phyloP scores from a whole-genome alignment of 2,329 filamentous ascomycete species.

The Teratosphaeria pseudoeucalypti region DNA sequence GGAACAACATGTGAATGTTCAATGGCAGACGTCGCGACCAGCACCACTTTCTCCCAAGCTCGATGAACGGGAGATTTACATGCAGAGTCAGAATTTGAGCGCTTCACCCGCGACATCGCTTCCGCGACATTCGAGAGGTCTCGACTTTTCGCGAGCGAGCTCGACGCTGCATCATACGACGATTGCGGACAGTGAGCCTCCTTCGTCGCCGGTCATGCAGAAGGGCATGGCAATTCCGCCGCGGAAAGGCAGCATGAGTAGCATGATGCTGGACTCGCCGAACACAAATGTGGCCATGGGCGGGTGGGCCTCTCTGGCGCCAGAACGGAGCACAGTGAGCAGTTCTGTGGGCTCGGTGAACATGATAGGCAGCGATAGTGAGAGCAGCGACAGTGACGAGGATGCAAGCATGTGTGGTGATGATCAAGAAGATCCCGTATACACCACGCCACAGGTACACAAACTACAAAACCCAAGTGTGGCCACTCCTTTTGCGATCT shows the following conservation, averaged over 20 bases:
- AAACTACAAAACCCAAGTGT: constrained; percentile 43
- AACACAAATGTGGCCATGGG: constrained; percentile 30
- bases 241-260: constrained; percentile 35
- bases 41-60: constrained; percentile 14
- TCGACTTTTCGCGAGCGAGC: constrained; percentile 87
- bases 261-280: constrained; percentile 50
- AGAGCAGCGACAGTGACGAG: constrained; percentile 55
- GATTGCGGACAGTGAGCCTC: constrained; percentile 81
- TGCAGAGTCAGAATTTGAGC: constrained; percentile 31
- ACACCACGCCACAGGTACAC: constrained; percentile 69
- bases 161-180: constrained; percentile 95
- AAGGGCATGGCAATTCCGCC: constrained; percentile 51
- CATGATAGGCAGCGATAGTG: constrained; percentile 69
- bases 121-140: constrained; percentile 74
- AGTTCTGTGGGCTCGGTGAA: constrained; percentile 74
- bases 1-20: background rate
- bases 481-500: constrained; percentile 34
- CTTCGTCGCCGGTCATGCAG: constrained; percentile 78
- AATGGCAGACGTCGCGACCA: background rate
- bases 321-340: constrained; percentile 62
- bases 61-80: constrained; percentile 29
- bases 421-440: constrained; percentile 56
- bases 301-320: constrained; percentile 18
- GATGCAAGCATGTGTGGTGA: constrained; percentile 39
- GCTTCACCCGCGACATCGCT: constrained; percentile 73